phyloP scores from a whole-genome alignment of 768 basidiomycete genomes.

The Austroboletus festivus region DNA sequence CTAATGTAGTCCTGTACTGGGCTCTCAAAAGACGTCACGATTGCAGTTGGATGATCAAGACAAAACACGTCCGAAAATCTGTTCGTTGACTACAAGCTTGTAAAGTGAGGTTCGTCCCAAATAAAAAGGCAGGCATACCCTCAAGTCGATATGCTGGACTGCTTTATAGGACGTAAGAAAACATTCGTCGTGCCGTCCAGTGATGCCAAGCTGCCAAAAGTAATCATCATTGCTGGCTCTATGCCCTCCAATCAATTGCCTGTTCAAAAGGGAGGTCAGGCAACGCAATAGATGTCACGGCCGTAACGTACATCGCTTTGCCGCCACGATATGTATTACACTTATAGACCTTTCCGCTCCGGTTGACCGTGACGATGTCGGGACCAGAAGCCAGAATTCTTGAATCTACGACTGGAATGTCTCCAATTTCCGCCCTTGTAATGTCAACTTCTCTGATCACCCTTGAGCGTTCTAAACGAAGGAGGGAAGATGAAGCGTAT shows the following conservation, averaged over 20 bases:
- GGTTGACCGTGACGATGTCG: constrained; percentile 46
- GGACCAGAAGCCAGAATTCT: constrained; percentile 33
- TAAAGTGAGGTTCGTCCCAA: constrained; percentile 5
- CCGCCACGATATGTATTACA: constrained; percentile 37
- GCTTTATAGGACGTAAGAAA: constrained; percentile 46
- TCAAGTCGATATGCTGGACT: constrained; percentile 48
- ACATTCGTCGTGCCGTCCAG: constrained; percentile 34
- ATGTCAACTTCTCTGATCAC: constrained; percentile 38
- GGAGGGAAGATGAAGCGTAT: constrained; percentile 41
- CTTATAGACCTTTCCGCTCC: constrained; percentile 49
- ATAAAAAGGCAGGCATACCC: constrained; percentile 40
- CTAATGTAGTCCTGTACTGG: constrained; percentile 41
- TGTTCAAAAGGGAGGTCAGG: constrained; percentile 7
- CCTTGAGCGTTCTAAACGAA: constrained; percentile 27
- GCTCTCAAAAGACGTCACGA: constrained; percentile 56
- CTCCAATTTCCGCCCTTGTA: constrained; percentile 39
- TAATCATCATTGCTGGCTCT: constrained; percentile 20
- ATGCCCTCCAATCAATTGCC: constrained; percentile 18
- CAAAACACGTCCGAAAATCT: constrained; percentile 34
- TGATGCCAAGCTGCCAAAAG: constrained; percentile 54
- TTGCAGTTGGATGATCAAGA: constrained; percentile 31
- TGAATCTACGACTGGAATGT: constrained; percentile 46
- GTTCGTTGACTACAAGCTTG: constrained; percentile 29
- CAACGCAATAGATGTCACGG: background rate
- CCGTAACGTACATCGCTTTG: constrained; percentile 40